Evolutionary conservation across 495 filamentous ascomycete genomes (phyloP).

Genomic region (Aspergillus sclerotiicarbonarius): DNA sequence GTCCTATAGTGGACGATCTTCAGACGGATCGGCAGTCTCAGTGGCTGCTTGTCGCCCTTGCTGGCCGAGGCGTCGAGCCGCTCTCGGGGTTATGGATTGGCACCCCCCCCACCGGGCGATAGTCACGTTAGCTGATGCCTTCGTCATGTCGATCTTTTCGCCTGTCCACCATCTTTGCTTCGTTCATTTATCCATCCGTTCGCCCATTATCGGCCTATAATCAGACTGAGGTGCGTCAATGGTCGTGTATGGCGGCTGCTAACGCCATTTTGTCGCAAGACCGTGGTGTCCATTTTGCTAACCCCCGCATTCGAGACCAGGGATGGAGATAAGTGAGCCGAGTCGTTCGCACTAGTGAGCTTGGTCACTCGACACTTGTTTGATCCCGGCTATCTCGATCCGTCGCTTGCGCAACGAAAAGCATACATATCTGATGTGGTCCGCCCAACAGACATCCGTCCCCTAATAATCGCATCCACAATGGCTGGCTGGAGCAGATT

Average conservation of each 20-base stretch:
- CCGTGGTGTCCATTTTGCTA: neutral
- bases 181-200: conserved; percentile 1
- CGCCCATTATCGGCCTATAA: neutral
- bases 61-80: neutral
- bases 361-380: neutral
- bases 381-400: neutral
- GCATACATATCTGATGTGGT: neutral
- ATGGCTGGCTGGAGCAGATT: conserved; percentile 10
- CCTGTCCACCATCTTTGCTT: neutral
- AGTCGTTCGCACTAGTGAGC: neutral
- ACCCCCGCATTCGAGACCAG: neutral
- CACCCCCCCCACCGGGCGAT: neutral
- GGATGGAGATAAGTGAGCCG: conserved; percentile 1
- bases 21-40: neutral
- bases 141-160: conserved; percentile 7
- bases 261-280: neutral
- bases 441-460: neutral
- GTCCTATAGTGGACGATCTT: neutral
- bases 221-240: neutral
- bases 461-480: conserved; percentile 1
- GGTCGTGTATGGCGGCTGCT: neutral
- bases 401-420: neutral
- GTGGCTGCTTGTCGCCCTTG: neutral
- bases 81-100: neutral
- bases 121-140: conserved; percentile 5